phyloP scores from a whole-genome alignment of 2,329 filamentous ascomycete species.

The Calonectria pteridis region DNA sequence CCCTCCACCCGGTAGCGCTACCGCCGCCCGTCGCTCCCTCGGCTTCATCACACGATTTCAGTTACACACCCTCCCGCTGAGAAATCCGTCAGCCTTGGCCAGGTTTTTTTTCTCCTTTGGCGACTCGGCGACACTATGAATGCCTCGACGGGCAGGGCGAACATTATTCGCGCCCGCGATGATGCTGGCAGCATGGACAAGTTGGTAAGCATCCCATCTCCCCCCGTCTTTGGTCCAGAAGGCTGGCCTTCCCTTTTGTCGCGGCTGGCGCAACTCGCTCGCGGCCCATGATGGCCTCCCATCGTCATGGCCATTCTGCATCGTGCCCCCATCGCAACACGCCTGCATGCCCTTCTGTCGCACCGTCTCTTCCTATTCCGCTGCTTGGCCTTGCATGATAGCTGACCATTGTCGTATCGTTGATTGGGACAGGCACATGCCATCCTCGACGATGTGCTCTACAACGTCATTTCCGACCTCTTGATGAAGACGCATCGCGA shows the following conservation, averaged over 20 bases:
- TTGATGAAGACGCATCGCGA: conserved; percentile 81
- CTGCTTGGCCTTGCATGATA: conserved; percentile 6
- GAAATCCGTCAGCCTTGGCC: conserved; percentile 43
- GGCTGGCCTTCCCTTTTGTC: conserved; percentile 29
- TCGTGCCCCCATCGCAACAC: conserved; percentile 1
- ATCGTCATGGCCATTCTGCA: background rate
- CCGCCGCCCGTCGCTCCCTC: conserved; percentile 40
- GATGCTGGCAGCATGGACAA: conserved; percentile 67
- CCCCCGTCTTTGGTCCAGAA: conserved; percentile 15
- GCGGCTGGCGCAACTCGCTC: conserved; percentile 5
- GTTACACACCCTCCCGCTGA: conserved; percentile 49
- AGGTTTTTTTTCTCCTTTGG: conserved; percentile 37
- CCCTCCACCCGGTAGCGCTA: conserved; percentile 44
- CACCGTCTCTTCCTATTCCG: background rate
- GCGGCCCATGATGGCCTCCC: conserved; percentile 6
- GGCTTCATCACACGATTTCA: conserved; percentile 51
- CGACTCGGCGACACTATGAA: conserved; percentile 50
- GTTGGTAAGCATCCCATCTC: conserved; percentile 63
- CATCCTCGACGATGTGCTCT: conserved; percentile 80
- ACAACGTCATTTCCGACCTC: conserved; percentile 82
- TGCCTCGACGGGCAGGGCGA: conserved; percentile 65
- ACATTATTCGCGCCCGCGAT: conserved; percentile 66
- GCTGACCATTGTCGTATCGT: conserved; percentile 33
- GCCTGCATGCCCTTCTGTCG: background rate
- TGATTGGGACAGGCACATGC: conserved; percentile 63